Conservation (phyloP, 192 early-diverging fungal species). For the Spinellus fusiger region DNA sequence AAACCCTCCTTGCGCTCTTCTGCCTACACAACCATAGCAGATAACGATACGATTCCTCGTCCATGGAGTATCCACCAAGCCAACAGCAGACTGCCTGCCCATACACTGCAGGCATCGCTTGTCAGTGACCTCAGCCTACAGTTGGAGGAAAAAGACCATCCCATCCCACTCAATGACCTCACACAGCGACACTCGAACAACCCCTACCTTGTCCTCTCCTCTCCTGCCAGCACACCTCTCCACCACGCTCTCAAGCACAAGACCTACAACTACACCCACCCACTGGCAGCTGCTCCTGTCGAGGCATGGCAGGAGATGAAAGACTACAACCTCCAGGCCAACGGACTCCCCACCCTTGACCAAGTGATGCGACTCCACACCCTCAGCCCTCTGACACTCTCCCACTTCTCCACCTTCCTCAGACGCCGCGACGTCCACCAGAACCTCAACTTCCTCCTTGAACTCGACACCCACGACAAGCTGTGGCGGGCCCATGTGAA, state of each 20-base stretch:
- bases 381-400: constrained; percentile 28
- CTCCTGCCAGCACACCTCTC: neutral
- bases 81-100: constrained; percentile 16
- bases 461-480: constrained; percentile 37
- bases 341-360: constrained; percentile 36
- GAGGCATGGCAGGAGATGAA: constrained; percentile 35
- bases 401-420: constrained; percentile 34
- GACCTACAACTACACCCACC: constrained; percentile 22
- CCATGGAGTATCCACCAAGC: constrained; percentile 29
- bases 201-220: constrained; percentile 4
- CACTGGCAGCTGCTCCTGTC: constrained; percentile 26
- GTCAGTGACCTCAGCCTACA: constrained; percentile 19
- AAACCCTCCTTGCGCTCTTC: no score
- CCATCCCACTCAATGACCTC: constrained; percentile 14
- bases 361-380: constrained; percentile 26
- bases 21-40: constrained; percentile 4
- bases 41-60: neutral
- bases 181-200: constrained; percentile 4
- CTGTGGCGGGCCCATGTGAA: constrained; percentile 27
- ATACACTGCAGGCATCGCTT: constrained; percentile 10
- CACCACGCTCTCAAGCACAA: constrained; percentile 13
- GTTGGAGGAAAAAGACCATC: constrained; percentile 11
- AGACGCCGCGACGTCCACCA: constrained; percentile 26
- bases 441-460: constrained; percentile 38
- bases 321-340: constrained; percentile 30